A percentile compares a stretch with the other conserved stretches of the same genome.
phyloP scores from a whole-genome alignment of 192 early-diverging fungal genomes.

The Podila horticola region DNA sequence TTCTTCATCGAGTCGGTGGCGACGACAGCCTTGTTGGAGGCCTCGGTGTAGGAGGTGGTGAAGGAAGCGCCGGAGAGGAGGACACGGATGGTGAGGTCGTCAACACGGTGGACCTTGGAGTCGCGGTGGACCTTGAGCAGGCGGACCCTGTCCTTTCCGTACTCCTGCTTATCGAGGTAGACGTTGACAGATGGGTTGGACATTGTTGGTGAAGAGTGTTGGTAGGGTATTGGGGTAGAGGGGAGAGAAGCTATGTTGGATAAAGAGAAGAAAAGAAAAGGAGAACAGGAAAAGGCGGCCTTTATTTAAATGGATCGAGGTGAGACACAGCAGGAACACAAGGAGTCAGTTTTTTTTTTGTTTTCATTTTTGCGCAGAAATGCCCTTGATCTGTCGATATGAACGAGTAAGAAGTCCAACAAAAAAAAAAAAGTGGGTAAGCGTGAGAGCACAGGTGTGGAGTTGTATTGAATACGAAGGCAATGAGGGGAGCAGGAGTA shows the following conservation, averaged over 20 bases:
- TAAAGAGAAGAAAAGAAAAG: conserved; percentile 9
- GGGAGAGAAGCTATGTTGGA: not conserved
- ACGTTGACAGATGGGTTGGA: conserved; percentile 22
- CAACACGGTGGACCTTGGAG: conserved; percentile 68
- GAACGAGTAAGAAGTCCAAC: not conserved
- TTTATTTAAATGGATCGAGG: not conserved
- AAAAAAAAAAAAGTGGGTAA: not conserved
- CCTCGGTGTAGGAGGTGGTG: conserved; percentile 78
- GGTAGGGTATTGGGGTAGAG: not conserved
- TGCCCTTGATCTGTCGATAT: too few species aligned
- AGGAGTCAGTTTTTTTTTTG: not conserved
- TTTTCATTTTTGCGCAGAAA: too few species aligned
- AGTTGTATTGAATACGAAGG: too few species aligned
- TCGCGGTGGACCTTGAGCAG: conserved; percentile 76
- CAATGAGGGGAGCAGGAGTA: too few species aligned
- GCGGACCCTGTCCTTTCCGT: conserved; percentile 82
- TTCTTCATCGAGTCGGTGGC: conserved; percentile 86
- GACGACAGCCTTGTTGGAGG: conserved; percentile 79
- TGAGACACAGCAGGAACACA: not conserved
- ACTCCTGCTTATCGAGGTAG: conserved; percentile 54
- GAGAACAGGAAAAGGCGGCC: not conserved
- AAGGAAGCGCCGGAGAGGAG: conserved; percentile 58
- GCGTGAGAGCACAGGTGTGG: too few species aligned
- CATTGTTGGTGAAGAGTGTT: not conserved
- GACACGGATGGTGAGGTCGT: conserved; percentile 71